phyloP scores from a whole-genome alignment of 2,329 filamentous ascomycete genomes.

The Diaporthe velutina region DNA sequence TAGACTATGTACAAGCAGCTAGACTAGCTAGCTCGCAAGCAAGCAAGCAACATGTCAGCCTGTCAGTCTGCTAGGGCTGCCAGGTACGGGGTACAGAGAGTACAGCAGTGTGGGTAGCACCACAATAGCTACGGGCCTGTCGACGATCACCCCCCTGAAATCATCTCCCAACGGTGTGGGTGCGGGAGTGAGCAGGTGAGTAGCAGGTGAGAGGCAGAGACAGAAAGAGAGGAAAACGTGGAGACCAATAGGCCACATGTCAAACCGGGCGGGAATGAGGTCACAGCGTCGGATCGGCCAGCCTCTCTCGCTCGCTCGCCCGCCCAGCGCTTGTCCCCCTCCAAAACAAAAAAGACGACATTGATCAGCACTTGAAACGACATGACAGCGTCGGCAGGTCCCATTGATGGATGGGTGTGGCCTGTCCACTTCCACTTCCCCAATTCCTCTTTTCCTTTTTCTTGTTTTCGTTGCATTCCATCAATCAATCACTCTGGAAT shows the following conservation, averaged over 20 bases:
- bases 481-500: background rate
- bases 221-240: background rate
- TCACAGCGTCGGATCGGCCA: conserved; percentile 25
- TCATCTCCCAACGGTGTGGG: conserved; percentile 27
- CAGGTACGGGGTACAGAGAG: conserved; percentile 6
- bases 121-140: conserved; percentile 16
- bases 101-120: background rate
- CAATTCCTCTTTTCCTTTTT: background rate
- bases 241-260: conserved; percentile 23
- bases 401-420: background rate
- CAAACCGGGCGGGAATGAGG: conserved; percentile 22
- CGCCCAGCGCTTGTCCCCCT: background rate
- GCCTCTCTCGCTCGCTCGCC: background rate
- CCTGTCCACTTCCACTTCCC: background rate
- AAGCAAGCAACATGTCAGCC: background rate
- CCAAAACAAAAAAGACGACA: background rate
- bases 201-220: background rate
- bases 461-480: background rate
- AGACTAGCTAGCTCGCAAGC: too few relatives aligned
- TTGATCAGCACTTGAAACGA: conserved; percentile 30
- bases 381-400: conserved; percentile 10
- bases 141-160: conserved; percentile 27
- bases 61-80: conserved; percentile 7
- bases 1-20: background rate
- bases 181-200: background rate